These are phyloP conservation scores for Aurinia saxatilis DNA, from an alignment of 345 rosid species.

Conservation along the genomic window DNA sequence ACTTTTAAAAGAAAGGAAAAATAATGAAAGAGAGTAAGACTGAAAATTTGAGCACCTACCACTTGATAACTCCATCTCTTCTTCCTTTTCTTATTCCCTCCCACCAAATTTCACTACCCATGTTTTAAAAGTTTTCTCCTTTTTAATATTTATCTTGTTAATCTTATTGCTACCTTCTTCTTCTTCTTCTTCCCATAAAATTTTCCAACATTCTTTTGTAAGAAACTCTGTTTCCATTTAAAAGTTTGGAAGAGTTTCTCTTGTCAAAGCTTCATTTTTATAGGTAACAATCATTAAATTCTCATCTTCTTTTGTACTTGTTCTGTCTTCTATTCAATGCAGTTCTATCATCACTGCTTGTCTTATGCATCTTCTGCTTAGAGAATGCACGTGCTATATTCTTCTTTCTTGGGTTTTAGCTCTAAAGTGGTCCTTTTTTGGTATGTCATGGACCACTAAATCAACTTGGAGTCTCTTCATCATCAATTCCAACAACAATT, in stretches of 20 bases:
- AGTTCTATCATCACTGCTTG: slow-evolving; percentile 3
- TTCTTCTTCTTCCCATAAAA: slow-evolving; percentile 11
- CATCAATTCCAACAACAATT: slow-evolving; percentile 4
- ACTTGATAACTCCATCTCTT: slow-evolving; percentile 67
- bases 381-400: slow-evolving; percentile 14
- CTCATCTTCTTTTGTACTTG: background rate
- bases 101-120: slow-evolving; percentile 23
- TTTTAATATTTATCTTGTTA: background rate
- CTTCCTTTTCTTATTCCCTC: slow-evolving; percentile 30
- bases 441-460: slow-evolving; percentile 11
- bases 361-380: background rate
- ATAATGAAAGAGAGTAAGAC: background rate
- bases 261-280: slow-evolving; percentile 1
- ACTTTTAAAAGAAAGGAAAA: background rate
- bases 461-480: slow-evolving; percentile 18
- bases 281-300: slow-evolving; percentile 29
- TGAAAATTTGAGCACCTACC: slow-evolving; percentile 53
- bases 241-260: background rate
- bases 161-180: background rate
- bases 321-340: background rate
- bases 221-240: background rate
- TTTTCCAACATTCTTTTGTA: background rate
- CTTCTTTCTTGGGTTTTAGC: slow-evolving; percentile 1
- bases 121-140: slow-evolving; percentile 5
- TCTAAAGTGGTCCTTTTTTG: slow-evolving; percentile 11